phyloP scores from a whole-genome alignment of 768 basidiomycete species.

The Neoboletus subvelutipes region DNA sequence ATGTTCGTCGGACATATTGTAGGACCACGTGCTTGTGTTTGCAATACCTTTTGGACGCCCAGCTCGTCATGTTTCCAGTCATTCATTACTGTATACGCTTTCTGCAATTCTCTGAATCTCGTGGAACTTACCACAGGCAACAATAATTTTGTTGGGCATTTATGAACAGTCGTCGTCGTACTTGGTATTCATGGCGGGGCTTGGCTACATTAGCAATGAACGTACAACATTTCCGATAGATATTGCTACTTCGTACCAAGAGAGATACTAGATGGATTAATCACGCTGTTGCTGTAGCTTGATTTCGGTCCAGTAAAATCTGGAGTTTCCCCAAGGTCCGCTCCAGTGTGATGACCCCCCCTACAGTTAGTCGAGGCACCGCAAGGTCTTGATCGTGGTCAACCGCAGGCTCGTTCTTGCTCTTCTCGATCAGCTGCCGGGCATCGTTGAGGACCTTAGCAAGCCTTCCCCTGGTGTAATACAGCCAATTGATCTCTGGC shows the following conservation, averaged over 20 bases:
- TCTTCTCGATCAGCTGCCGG: slow-evolving; percentile 64
- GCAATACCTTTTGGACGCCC: slow-evolving; percentile 16
- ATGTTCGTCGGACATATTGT: slow-evolving; percentile 8
- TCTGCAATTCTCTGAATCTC: slow-evolving; percentile 1
- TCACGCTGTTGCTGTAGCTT: slow-evolving; percentile 15
- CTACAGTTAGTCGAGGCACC: slow-evolving; percentile 74
- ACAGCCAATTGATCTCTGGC: slow-evolving; percentile 71
- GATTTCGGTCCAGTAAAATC: slow-evolving; percentile 33
- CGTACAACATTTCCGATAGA: slow-evolving; percentile 30
- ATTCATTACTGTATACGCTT: slow-evolving; percentile 21
- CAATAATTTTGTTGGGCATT: slow-evolving; percentile 12
- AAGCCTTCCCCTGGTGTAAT: slow-evolving; percentile 61
- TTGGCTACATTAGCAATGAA: slow-evolving; percentile 24
- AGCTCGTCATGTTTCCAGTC: slow-evolving; percentile 16
- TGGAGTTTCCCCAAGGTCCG: slow-evolving; percentile 72
- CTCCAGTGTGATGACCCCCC: slow-evolving; percentile 75
- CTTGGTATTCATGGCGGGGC: not conserved
- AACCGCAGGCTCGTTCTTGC: slow-evolving; percentile 39
- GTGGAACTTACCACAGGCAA: slow-evolving; percentile 5
- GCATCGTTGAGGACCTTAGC: slow-evolving; percentile 68
- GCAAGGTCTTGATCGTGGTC: slow-evolving; percentile 44
- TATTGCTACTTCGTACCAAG: slow-evolving; percentile 22
- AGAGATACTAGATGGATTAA: slow-evolving; percentile 15
- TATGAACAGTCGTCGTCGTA: slow-evolving; percentile 3
- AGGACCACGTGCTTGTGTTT: slow-evolving; percentile 9